Evolutionary conservation across 2,329 filamentous ascomycete genomes (phyloP), one percentile per base, ranked within the genome.

Genomic region (Hymenotorrendiella dingleyae): DNA sequence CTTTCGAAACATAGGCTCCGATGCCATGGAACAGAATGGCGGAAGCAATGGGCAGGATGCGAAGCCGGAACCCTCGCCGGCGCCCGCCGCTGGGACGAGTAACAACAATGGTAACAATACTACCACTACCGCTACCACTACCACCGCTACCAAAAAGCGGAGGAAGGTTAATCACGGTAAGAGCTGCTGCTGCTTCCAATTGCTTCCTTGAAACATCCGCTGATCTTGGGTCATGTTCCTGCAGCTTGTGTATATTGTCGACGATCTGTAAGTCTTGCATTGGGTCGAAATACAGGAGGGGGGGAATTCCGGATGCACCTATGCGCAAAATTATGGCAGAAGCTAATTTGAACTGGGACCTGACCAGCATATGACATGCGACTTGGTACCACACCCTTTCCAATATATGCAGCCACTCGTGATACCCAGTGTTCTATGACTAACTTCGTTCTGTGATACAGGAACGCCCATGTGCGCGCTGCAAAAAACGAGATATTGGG

Each of bases 401-500:
- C 43, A 52, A 54, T 54, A 47, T 49, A 43, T 58, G 50, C 55
- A 57, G 50, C 55, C 46, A 52, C 42, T 51, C 43, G 56, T 53
- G 57, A 53, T 55, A 58, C 60, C 46, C 48, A 50, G 48, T 53
- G 43, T 46, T 52, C 45, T 50, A 50, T 57, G 53, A 54, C 57
- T 59, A 57, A 60, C 48, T 42, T 35, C 36, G 46, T 47, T 46
- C 45, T 45, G 58, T 59, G 46, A 45, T 53, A 58, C 66, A 94
- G 88, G 88, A 94, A 72, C 84, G 93, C 64, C 93, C 93, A 60
- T 98, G 93, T 76, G 91, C 88, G 59, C 80, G 93, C 69, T 98
- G 93, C 73, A 87, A 97, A 68, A 98, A 97, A 71, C 84, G 93
- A 62, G 95, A 95, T 69, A 98, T 98, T 65, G 93, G 91, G 59